Percentiles rank a stretch among this genome's conserved stretches.
These are phyloP conservation scores for Verticillium nonalfalfae DNA, from an alignment of 2,329 filamentous ascomycete species.

Conservation along the genomic window DNA sequence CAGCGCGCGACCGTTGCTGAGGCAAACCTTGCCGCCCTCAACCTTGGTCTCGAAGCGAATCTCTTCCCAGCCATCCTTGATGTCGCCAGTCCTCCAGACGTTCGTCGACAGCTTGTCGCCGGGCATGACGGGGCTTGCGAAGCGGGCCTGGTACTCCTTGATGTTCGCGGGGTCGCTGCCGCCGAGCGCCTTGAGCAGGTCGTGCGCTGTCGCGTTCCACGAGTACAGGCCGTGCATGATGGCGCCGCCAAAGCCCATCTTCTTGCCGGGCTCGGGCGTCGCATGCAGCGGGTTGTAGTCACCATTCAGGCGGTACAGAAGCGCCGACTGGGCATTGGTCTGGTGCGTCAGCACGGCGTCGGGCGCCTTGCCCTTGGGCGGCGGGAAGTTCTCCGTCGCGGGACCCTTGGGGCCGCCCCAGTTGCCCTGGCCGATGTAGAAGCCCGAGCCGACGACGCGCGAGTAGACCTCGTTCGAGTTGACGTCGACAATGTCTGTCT, in stretches of 20 bases:
- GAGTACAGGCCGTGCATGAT: conserved; percentile 88
- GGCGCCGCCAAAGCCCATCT: conserved; percentile 85
- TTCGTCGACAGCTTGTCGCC: conserved; percentile 76
- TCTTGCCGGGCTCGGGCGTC: conserved; percentile 73
- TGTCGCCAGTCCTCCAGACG: conserved; percentile 68
- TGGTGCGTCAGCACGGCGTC: conserved; percentile 66
- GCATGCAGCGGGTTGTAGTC: conserved; percentile 94
- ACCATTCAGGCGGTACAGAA: conserved; percentile 79
- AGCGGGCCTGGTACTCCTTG: conserved; percentile 83
- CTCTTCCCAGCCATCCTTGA: conserved; percentile 67
- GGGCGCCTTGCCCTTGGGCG: conserved; percentile 64
- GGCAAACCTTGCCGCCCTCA: conserved; percentile 73
- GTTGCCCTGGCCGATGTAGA: conserved; percentile 71
- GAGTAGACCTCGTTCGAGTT: conserved; percentile 64
- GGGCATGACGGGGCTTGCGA: conserved; percentile 77
- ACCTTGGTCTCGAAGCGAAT: conserved; percentile 74
- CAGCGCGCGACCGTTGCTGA: conserved; percentile 80
- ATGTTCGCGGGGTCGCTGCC: conserved; percentile 74
- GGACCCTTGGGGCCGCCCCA: conserved; percentile 93
- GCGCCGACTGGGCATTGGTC: conserved; percentile 64
- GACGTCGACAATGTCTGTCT: conserved; percentile 69
- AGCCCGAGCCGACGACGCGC: conserved; percentile 62
- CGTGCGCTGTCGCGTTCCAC: conserved; percentile 75
- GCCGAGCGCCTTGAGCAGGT: conserved; percentile 66
- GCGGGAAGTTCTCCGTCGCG: conserved; percentile 69